Evolutionary conservation across 805 yeast genomes (phyloP), one percentile per base, ranked within the genome.

Genomic region (Maudiozyma barnettii): DNA sequence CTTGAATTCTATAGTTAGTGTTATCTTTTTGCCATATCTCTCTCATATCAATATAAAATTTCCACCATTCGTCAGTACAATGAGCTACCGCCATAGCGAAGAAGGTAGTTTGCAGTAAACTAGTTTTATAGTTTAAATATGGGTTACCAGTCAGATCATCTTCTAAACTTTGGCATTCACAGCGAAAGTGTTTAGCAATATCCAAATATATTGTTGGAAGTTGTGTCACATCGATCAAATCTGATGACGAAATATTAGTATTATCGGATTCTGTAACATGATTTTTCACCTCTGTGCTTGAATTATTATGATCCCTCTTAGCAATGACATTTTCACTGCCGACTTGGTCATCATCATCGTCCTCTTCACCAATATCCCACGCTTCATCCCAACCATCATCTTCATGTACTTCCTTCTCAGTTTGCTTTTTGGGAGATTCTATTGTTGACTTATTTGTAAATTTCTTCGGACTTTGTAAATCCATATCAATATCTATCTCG

Each of bases 81-180:
- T 55, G 51, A 10, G 51, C 42, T 12, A 47, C 49, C 12, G 55
- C 42, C 36, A 60, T 50, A 1, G 62, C 63, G 48, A 61, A 51
- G 35, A 58, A 56, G 3, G 58, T 39, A 1, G 67, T 60, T 41
- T 61, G 65, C 26, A 64, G 45, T 6, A 63, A 45, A 41, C 59
- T 61, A 4, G 52, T 48, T 48, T 63, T 64, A 47, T 62, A 57
- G 9, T 49, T 51, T 21, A 43, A 52, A 38, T 53, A 54, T 14
- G 53, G 46, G 9, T 53, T 38, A 30, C 54, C 53, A 8, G 54
- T 41, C 12, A 49, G 48, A 7, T 44, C 35, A 12, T 42, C 41
- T n/a, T 49, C 54, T 13, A 56, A 45, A n/a, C 51, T 43, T 6
- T 54, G 43, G 41, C 57, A 55, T 2, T 41, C 44, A 6, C 31